phyloP scores from a whole-genome alignment of 225 moss, liverwort and hornwort species.

The Polytrichum formosum region DNA sequence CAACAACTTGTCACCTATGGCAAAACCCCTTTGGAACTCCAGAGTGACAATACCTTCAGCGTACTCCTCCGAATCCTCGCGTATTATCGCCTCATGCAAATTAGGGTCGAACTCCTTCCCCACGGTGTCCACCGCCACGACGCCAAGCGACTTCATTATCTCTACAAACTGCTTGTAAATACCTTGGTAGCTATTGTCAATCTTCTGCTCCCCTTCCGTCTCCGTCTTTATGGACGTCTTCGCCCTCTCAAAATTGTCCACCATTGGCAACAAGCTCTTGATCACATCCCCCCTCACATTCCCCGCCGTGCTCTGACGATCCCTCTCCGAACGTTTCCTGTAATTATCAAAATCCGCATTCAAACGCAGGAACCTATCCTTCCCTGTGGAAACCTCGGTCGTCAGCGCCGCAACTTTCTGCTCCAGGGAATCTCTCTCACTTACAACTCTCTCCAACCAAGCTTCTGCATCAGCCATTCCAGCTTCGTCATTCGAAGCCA shows the following conservation, averaged over 20 bases:
- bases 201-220: conserved; percentile 88
- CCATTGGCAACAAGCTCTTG: conserved; percentile 90
- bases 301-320: conserved; percentile 63
- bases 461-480: conserved; percentile 55
- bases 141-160: conserved; percentile 93
- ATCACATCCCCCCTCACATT: conserved; percentile 83
- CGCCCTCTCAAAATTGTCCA: conserved; percentile 98
- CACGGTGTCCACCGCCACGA: conserved; percentile 87
- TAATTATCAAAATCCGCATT: conserved; percentile 99
- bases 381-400: conserved; percentile 65
- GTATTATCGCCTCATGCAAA: conserved; percentile 97
- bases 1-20: conserved; percentile 75
- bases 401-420: conserved; percentile 64
- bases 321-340: conserved; percentile 82
- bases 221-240: conserved; percentile 79
- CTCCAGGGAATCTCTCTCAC: conserved; percentile 68
- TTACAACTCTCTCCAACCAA: conserved; percentile 43
- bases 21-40: conserved; percentile 90
- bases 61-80: conserved; percentile 83
- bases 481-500: conserved; percentile 66
- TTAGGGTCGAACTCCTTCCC: conserved; percentile 90
- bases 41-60: conserved; percentile 73
- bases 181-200: conserved; percentile 92
- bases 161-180: conserved; percentile 99
- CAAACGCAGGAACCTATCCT: conserved; percentile 79